Evolutionary conservation across 73 alveolate species (phyloP), one percentile per base, ranked within the genome.

Genomic region (Blepharisma japonicum): DNA sequence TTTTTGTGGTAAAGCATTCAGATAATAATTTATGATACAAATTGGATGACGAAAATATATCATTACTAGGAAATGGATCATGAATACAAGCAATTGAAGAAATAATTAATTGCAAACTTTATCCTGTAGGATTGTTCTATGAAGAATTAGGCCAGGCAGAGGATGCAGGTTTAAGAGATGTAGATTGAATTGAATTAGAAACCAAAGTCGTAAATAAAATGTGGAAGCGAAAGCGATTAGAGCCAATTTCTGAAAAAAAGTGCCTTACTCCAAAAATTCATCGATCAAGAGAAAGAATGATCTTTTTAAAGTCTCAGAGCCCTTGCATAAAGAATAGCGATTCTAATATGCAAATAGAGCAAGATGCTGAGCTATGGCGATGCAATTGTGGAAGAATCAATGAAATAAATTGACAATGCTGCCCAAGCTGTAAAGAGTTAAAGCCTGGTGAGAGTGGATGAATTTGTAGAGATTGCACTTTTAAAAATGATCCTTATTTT

Each of bases 111-210:
- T 14, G 23, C 23, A n/a, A 39, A 39, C 23, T 61, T 25, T 61
- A 18, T 61, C 74, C 74, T 61, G 74, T 61, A 14, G 74, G 74
- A 25, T 61, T 61, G 48, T 61, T 61, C 23, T 61, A 61, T 61
- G 74, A 61, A 61, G 47, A 20, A 25, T 8, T 5, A 8, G 50
- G 3, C 11, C 14, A 61, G 2, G 2, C 4, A 25, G 74, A 61
- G 14, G 6, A 61, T 14, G 11, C 0, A 14, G 74, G 47, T 2
- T 8, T 61, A 11, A 25, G 47, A 18, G 38, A 8, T 61, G 3
- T 18, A 14, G 74, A 61, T 18, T 61, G 74, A 39, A 61, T 25
- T 25, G 23, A 61, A 61, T 20, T 61, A 39, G 74, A 61, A 25
- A 5, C 39, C 18, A 39, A 61, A 14, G 2, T 61, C 47, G 2